phyloP scores from a whole-genome alignment of 1,284 basidiomycete genomes.

The Takashimella tepidaria region DNA sequence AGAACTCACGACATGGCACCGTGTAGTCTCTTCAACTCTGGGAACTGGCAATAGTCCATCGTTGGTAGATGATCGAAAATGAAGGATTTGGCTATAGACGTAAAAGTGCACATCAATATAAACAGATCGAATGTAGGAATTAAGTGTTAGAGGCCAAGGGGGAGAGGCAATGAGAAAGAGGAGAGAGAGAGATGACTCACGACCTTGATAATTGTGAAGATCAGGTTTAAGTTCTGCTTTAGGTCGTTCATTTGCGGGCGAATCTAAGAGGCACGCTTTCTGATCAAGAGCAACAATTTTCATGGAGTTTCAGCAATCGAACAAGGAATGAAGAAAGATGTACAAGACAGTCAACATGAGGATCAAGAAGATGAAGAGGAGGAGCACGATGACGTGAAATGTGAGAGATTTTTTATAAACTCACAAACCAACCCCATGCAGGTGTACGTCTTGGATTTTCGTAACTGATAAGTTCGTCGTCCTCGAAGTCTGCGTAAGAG shows the following conservation, averaged over 20 bases:
- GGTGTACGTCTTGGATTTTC: constrained; percentile 41
- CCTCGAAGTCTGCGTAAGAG: constrained; percentile 36
- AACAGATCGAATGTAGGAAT: too few relatives aligned
- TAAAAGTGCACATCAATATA: too few relatives aligned
- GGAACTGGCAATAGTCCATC: constrained; percentile 51
- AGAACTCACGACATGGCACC: constrained; percentile 37
- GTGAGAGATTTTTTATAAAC: too few relatives aligned
- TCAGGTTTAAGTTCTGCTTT: constrained; percentile 18
- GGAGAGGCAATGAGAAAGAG: neutral
- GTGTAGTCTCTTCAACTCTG: constrained; percentile 41
- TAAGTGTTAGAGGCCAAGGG: too few relatives aligned
- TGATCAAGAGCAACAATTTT: too few relatives aligned
- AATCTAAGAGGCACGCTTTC: constrained; percentile 40
- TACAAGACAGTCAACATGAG: neutral
- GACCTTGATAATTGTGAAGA: constrained; percentile 26
- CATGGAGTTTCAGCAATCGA: neutral
- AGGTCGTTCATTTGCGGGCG: constrained; percentile 37
- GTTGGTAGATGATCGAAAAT: constrained; percentile 48
- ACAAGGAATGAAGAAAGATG: neutral
- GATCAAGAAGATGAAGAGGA: neutral
- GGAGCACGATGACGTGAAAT: constrained; percentile 5
- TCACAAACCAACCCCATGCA: constrained; percentile 41
- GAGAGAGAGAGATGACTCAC: constrained; percentile 17
- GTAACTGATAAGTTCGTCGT: constrained; percentile 37
- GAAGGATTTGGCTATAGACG: constrained; percentile 36